Conservation (phyloP, 2,329 filamentous ascomycete species). For the Phialophora chinensis region DNA sequence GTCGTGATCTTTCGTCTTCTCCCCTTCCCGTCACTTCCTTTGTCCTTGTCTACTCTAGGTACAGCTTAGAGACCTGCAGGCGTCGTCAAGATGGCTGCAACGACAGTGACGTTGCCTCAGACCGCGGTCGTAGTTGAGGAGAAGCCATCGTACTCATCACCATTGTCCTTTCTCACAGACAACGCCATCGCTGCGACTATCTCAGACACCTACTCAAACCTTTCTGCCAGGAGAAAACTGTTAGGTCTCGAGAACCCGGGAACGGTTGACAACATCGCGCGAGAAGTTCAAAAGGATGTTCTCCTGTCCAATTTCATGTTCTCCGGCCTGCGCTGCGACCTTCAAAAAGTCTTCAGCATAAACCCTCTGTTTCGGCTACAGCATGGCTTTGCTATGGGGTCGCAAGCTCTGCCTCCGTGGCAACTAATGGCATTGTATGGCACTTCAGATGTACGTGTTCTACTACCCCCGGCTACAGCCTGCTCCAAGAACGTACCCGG, state of each 20-base stretch:
- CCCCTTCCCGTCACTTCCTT: background rate
- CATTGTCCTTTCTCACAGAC: constrained; percentile 70
- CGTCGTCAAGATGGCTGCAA: constrained; percentile 12
- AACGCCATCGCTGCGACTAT: constrained; percentile 75
- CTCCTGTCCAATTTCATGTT: constrained; percentile 97
- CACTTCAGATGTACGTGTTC: constrained; percentile 76
- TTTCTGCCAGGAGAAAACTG: constrained; percentile 83
- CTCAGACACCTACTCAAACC: constrained; percentile 78
- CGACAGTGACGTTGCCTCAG: constrained; percentile 11
- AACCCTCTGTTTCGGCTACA: constrained; percentile 95
- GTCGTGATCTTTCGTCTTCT: constrained; percentile 12
- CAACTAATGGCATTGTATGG: constrained; percentile 94
- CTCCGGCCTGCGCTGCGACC: constrained; percentile 90
- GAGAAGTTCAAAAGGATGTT: constrained; percentile 95
- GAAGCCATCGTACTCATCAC: constrained; percentile 46
- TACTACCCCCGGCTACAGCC: background rate
- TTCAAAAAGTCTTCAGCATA: constrained; percentile 96
- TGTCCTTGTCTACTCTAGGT: background rate
- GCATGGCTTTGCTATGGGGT: constrained; percentile 93
- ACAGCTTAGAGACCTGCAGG: background rate
- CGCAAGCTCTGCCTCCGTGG: constrained; percentile 88
- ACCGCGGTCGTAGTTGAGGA: constrained; percentile 46
- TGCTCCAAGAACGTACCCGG: constrained; percentile 14
- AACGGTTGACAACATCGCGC: constrained; percentile 84
- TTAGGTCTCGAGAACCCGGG: constrained; percentile 91